Percentiles rank a stretch among this genome's conserved stretches.
These are phyloP conservation scores for Aspergillus sclerotiicarbonarius DNA, from an alignment of 495 filamentous ascomycete genomes.

Conservation along the genomic window DNA sequence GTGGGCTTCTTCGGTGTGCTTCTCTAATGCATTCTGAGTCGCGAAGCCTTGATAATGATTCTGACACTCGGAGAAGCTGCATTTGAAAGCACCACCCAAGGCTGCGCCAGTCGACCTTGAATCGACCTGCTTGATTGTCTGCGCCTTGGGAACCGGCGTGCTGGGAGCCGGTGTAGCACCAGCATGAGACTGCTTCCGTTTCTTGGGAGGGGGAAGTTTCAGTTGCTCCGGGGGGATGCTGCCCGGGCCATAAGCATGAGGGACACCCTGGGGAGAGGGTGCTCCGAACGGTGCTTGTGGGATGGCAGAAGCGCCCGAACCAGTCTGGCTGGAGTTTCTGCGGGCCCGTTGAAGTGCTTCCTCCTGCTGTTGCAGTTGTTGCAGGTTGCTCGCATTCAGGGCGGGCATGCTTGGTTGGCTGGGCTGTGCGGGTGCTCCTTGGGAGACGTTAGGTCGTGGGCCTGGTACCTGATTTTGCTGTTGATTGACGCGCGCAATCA, in stretches of 20 bases:
- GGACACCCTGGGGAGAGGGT: constrained; percentile 70
- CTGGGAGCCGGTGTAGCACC: constrained; percentile 30
- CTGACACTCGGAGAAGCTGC: constrained; percentile 44
- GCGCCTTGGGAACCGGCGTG: constrained; percentile 29
- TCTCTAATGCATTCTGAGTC: constrained; percentile 44
- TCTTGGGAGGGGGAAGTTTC: constrained; percentile 63
- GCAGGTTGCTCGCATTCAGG: constrained; percentile 65
- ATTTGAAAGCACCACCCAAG: constrained; percentile 38
- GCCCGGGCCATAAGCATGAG: constrained; percentile 50
- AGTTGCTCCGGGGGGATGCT: constrained; percentile 55
- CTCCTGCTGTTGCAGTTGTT: constrained; percentile 51
- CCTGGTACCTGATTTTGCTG: constrained; percentile 29
- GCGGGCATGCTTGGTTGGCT: constrained; percentile 42
- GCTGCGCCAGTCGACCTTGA: constrained; percentile 30
- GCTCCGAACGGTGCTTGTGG: constrained; percentile 65
- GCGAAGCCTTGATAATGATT: constrained; percentile 45
- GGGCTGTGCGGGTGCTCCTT: constrained; percentile 24
- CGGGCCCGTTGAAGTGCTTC: constrained; percentile 43
- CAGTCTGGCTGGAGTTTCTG: constrained; percentile 56
- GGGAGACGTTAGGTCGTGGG: constrained; percentile 26
- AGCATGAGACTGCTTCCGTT: constrained; percentile 47
- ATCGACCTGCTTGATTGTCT: constrained; percentile 35
- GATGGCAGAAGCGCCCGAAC: constrained; percentile 63
- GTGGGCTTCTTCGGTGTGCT: constrained; percentile 48
- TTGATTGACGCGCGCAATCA: constrained; percentile 40